Evolutionary conservation across 2,329 filamentous ascomycete genomes (phyloP), one percentile per base, ranked within the genome.

Genomic region (Nannizziopsis arthrosporioides): DNA sequence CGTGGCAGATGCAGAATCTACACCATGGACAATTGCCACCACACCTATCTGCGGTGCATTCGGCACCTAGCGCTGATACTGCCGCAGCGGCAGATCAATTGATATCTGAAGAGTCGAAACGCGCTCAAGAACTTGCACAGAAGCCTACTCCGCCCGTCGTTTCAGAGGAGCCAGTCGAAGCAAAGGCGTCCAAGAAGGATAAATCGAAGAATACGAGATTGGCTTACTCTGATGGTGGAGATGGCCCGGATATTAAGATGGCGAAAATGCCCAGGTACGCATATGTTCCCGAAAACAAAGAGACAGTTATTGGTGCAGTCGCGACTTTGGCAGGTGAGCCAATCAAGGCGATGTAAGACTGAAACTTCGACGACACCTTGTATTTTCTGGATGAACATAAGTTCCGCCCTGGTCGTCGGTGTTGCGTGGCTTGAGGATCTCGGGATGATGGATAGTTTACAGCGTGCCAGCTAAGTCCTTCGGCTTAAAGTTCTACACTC

Each of bases 181-280:
- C 67, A 63, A 84, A 81, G 69, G 79, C 78, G 59, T 66, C 67
- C 14, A 82, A 83, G 73, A 83, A 81, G 65, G 76, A 73, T 53
- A 75, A 79, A 56, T 77, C 74, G 59, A 83, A 81, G 62, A 72
- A 73, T 49, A 76, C 70, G 57, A 72, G 78, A 63, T 81, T 94
- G 76, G 73, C 94, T 27, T 94, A 92, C 69, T 81, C 81, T 53
- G 85, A 93, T 61, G 80, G 83, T 44, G 81, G 84, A 50, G 71
- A 81, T 59, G 92, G 85, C 59, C 85, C 87, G 1, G 89, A 95
- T 70, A 89, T 94, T 74, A 86, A 82, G 68, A 88, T 94, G 85
- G 83, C 86, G 22, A 69, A 72, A 61, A 70, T 92, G 69, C 73
- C 84, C 52, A 81, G 80, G 66, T 94, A 93, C 70, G 80, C 81